Base-by-base conservation (phyloP, 768 basidiomycete species). In the Coprinellus aureogranulatus region DNA sequence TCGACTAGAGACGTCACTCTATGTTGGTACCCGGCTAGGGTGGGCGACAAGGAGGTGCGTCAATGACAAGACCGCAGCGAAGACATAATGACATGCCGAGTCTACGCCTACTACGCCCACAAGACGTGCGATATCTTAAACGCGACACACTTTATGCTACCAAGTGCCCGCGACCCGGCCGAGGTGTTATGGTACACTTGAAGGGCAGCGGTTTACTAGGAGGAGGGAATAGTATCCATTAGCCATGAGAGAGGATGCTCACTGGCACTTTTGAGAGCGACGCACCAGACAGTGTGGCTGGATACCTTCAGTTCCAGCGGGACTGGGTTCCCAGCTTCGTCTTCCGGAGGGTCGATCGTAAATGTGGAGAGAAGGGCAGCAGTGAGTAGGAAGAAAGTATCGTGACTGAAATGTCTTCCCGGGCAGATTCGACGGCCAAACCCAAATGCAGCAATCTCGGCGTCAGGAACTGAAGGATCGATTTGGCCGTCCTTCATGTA, bases 321-420 rank as follows among this genome's bases (percentile, higher is more conserved):
- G 8, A 44, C 18, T n/a, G 41, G 41, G 41, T 44, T 44, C 20
- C 41, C 41, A 27, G 52, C 34, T 28, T 59, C 46, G 53, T 63
- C 62, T 10, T 59, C 46, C 9, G 62, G 51, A 14, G 59, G 61
- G n/a, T 27, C 41, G 53, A 70, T 59, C 26, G 64, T 37, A 48
- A 66, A 66, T 4, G 64, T 53, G 0, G 67, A 31, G 2, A 69
- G 61, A 16, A 63, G 54, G 12, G 64, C 63, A 5, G 67, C 62
- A 25, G 64, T 41, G 14, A 63, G 54, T n/a, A 65, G 53, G 45
- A 59, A 64, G 11, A 70, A 26, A 1, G 57, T 57, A 18, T 62
- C 57, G 6, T 65, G 58, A 37, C 65, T 68, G 12, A 71, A 50
- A 45, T 64, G 58, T 2, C 56, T 44, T 11, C 72, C 72, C 42